Base-by-base conservation (phyloP, 2,329 filamentous ascomycete genomes). In the Passalora sequoiae region DNA sequence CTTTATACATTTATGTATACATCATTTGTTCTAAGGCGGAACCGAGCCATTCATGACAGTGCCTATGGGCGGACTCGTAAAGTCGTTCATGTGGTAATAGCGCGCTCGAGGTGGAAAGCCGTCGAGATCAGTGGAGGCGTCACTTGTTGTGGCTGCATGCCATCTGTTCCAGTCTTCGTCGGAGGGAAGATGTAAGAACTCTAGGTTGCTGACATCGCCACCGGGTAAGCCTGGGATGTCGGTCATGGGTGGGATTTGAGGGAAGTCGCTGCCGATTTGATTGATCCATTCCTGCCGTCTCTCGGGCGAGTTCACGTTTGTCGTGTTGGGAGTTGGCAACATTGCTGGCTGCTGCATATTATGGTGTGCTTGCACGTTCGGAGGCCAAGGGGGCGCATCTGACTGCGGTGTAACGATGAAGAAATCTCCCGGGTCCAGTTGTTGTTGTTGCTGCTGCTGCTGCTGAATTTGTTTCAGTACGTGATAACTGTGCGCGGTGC, bases 121-220 rank as follows among this genome's bases (percentile, higher is more conserved):
- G 38, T 51, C 49, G 4, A 54, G 38, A 43, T 54, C 51, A 4
- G 30, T 36, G 10, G 32, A 30, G 5, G 36, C 43, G 10, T 44
- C 36, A 15, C 22, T 16, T 3, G 12, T 24, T 4, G 47, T 32
- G 2, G 28, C 36, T 8, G 38, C 38, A 38, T 56, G 53, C 53
- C 53, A 56, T 16, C 46, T 24, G 3, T 42, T 38, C 53, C 53
- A 56, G 27, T 49, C 49, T 5, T 54, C 46, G 9, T 51, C 49
- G 4, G 44, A 38, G 6, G 54, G 51, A 13, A 56, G 13, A 17
- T 44, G 43, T 25, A 56, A 12, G 37, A 51, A 54, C 21, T 47
- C 49, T 3, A 47, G 32, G 19, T 20, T 29, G n/a, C 28, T 35
- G 15, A 50, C 29, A n/a, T 53, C 47, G 8, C 33, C 30, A 15